Percentiles rank a stretch among this genome's conserved stretches.
Conservation (phyloP, 768 basidiomycete genomes). For the Amanita pseudoporphyria region DNA sequence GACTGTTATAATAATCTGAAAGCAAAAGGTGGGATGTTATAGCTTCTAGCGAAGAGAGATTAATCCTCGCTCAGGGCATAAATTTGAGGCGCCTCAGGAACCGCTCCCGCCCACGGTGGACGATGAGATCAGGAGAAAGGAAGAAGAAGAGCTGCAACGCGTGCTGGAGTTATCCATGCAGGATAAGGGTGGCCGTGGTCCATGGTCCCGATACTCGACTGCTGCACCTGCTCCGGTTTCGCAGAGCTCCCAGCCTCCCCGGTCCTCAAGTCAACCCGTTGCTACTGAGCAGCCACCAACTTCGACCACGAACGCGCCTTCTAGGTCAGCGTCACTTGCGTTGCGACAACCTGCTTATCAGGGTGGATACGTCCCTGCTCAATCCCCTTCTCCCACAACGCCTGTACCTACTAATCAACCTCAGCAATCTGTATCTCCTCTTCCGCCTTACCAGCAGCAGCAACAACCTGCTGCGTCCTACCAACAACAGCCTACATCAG, state of each 20-base stretch:
- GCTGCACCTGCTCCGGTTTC: slow-evolving; percentile 27
- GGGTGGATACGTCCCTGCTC: slow-evolving; percentile 50
- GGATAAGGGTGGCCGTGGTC: slow-evolving; percentile 73
- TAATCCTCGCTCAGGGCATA: slow-evolving; percentile 42
- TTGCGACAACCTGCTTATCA: slow-evolving; percentile 30
- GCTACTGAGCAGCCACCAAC: slow-evolving; percentile 8
- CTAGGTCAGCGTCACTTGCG: slow-evolving; percentile 11
- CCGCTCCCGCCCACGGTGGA: slow-evolving; percentile 61
- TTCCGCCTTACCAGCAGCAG: slow-evolving; percentile 4
- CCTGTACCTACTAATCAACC: slow-evolving; percentile 16
- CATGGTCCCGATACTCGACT: slow-evolving; percentile 37
- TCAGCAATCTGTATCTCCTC: not conserved
- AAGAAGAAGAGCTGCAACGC: slow-evolving; percentile 92
- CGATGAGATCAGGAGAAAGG: slow-evolving; percentile 71
- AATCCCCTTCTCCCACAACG: slow-evolving; percentile 33
- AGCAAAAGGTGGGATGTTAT: slow-evolving; percentile 53
- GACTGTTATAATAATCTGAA: slow-evolving; percentile 79
- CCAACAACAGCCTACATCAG: not conserved
- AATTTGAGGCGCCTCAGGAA: slow-evolving; percentile 54
- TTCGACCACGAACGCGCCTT: slow-evolving; percentile 9
- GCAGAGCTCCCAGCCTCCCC: slow-evolving; percentile 17
- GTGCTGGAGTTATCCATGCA: slow-evolving; percentile 90
- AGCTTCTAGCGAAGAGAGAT: not conserved
- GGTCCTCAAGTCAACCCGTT: not conserved
- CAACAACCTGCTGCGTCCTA: not conserved